Base-by-base conservation (phyloP, 768 basidiomycete genomes). In the Rhizopogon sp. region DNA sequence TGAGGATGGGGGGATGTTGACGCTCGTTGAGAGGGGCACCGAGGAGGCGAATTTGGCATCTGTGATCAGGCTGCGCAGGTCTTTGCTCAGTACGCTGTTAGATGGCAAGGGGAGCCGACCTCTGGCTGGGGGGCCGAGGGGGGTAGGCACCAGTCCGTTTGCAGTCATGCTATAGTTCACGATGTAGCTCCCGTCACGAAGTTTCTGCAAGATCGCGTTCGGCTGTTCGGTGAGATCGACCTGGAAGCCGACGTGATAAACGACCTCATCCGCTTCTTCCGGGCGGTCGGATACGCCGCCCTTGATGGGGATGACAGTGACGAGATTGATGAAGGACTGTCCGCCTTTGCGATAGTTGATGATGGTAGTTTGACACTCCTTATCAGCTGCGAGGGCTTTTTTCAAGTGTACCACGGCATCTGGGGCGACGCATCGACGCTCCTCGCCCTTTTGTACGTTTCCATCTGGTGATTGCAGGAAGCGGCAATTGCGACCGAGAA, bases 221-320 rank as follows among this genome's bases (percentile, higher is more conserved):
- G 93, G 93, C 72, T 95, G 93, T 63, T 88, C 84, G 16, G 85
- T 84, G 47, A 99, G 76, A 70, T 98, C 93, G 53, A 97, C 89
- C 71, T 99, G 94, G 76, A 99, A 98, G 1, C 97, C 97, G 50
- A 99, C 87, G 63, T 91, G 88, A 66, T 88, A 96, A 8, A 83
- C 84, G 40, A 90, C 78, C 43, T 95, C 87, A 52, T 84, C 82
- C 39, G 78, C 77, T 59, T 84, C 86, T 42, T 82, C 77, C 59
- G 59, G 71, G 41, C 31, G 60, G 64, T 66, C 77, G 70, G 54
- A 60, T 55, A 62, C 74, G 55, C 82, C 90, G 7, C 87, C 91
- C 0, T 76, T 67, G 56, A 98, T 80, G 16, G 97, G 96, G 39
- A 98, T 89, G 63, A 98, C 81, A 22, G 90, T 90, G 59, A 98